Evolutionary conservation across 495 filamentous ascomycete species (phyloP), one percentile per base, ranked within the genome.

Genomic region (Bathelium albidoporum): DNA sequence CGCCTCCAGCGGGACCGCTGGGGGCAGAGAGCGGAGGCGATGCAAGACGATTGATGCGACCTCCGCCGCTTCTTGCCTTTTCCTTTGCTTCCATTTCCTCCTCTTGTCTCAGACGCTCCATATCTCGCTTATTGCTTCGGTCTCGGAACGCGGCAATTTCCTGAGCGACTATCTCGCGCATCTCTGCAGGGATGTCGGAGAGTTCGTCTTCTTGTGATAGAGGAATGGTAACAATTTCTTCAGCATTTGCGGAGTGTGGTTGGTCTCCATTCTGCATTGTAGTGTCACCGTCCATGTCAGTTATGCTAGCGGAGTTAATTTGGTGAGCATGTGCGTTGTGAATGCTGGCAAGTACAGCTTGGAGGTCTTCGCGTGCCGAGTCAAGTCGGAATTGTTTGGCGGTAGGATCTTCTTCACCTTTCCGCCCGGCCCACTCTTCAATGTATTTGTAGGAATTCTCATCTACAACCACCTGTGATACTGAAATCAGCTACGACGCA

Each of bases 91-190:
- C 94, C 58, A 95, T 86, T 68, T 96, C 92, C 73, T 98, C 95
- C 73, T 97, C 94, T 14, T 85, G 77, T 69, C 83, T 83, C 58
- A 96, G 73, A 4, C 95, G 88, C 74, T 97, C 94, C 72, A 95
- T 78, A 73, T 99, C 94, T 14, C 92, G 81, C 45, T 86, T 81
- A 62, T 85, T 94, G 68, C 91, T 96, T 43, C 93, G 80, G 62
- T 97, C 91, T 68, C 94, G 82, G 78, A 99, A 99, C 11, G 91
- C 89, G 9, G 89, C 83, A 66, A 99, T 99, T 68, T 99, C 95
- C 65, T 87, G 87, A 9, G 94, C 90, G 28, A 99, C 93, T 9
- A 87, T 96, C 69, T 93, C 94, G n/a, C 94, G 86, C 91, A 93
- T 93, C 70, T 97, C 94, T 12, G 89, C 87, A 1, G 94, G 94